A percentile compares a stretch with the other conserved stretches of the same genome.
These are phyloP conservation scores for Paracoccidioides brasiliensis DNA, from an alignment of 2,329 filamentous ascomycete genomes.

Conservation along the genomic window DNA sequence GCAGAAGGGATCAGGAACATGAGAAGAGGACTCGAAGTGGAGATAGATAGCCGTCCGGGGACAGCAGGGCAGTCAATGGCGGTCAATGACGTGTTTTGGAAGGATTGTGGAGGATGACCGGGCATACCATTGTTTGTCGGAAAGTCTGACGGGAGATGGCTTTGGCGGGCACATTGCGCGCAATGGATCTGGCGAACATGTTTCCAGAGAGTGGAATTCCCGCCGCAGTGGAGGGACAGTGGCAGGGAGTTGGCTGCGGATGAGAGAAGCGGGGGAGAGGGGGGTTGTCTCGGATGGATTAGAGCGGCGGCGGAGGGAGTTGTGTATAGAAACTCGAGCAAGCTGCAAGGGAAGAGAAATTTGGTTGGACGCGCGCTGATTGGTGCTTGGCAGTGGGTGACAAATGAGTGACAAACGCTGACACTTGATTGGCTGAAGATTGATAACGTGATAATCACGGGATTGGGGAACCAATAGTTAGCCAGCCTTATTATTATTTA, in stretches of 20 bases:
- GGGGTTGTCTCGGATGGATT: slow-evolving; percentile 13
- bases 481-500: neutral
- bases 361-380: slow-evolving; percentile 7
- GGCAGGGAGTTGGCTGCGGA: slow-evolving; percentile 11
- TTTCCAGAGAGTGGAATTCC: slow-evolving; percentile 27
- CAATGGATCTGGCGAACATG: slow-evolving; percentile 88
- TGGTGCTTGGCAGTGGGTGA: slow-evolving; percentile 9
- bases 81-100: neutral
- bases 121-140: slow-evolving; percentile 62
- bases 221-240: slow-evolving; percentile 22
- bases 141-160: slow-evolving; percentile 63
- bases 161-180: slow-evolving; percentile 79
- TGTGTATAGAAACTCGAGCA: neutral
- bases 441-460: slow-evolving; percentile 1
- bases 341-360: neutral
- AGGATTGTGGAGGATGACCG: neutral
- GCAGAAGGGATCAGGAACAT: slow-evolving; percentile 10
- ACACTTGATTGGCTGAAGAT: slow-evolving; percentile 9
- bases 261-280: slow-evolving; percentile 18
- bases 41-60: neutral
- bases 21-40: neutral
- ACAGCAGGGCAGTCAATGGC: slow-evolving; percentile 5
- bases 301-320: neutral
- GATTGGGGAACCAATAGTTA: neutral
- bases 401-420: slow-evolving; percentile 7